These are phyloP conservation scores for Fusarium ramigenum DNA, from an alignment of 2,329 filamentous ascomycete species.

Conservation along the genomic window DNA sequence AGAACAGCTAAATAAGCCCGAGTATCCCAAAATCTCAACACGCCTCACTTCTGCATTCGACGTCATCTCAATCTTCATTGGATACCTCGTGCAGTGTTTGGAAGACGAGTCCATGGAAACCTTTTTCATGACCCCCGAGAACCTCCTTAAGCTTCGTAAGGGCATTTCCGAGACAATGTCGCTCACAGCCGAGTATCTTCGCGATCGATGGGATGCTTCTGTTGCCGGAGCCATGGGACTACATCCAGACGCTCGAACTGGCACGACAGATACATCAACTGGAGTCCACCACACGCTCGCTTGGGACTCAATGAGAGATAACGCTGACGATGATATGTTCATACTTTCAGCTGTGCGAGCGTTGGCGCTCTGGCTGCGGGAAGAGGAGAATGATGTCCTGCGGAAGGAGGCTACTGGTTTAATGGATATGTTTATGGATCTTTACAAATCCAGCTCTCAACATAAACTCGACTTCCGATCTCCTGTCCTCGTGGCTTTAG, in stretches of 20 bases:
- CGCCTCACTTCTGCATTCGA: conserved; percentile 71
- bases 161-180: conserved; percentile 71
- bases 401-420: conserved; percentile 66
- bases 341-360: conserved; percentile 66
- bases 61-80: conserved; percentile 68
- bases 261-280: conserved; percentile 54
- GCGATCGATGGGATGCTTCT: conserved; percentile 75
- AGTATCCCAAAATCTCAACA: conserved; percentile 60
- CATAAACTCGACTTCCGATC: conserved; percentile 63
- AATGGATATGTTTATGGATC: conserved; percentile 70
- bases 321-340: conserved; percentile 64
- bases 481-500: conserved; percentile 66
- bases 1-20: conserved; percentile 63
- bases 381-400: conserved; percentile 70
- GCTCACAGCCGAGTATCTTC: conserved; percentile 70
- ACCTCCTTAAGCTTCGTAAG: conserved; percentile 68
- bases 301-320: conserved; percentile 66
- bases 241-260: conserved; percentile 63
- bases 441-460: conserved; percentile 59
- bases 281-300: conserved; percentile 60
- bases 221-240: conserved; percentile 70
- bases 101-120: conserved; percentile 56
- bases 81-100: conserved; percentile 63
- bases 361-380: conserved; percentile 73
- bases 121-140: conserved; percentile 64